These are phyloP conservation scores for Trypanosoma brucei DNA, from an alignment of 208 protist genomes.

Conservation along the genomic window DNA sequence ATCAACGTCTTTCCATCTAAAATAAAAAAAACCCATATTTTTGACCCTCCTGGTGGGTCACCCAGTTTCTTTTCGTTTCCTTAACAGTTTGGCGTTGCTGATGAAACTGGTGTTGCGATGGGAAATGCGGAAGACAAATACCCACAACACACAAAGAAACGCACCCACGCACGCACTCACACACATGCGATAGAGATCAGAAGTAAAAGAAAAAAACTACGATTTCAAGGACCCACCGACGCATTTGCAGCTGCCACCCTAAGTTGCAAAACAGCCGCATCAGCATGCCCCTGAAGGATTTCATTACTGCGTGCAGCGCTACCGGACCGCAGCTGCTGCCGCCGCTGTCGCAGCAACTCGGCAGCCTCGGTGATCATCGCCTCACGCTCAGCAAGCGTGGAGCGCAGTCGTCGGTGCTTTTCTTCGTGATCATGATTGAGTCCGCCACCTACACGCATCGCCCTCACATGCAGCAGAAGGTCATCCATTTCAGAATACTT, in stretches of 20 bases:
- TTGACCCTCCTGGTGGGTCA: no score
- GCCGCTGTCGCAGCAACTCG: slow-evolving; percentile 14
- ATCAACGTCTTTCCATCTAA: no score
- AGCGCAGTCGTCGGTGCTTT: not conserved
- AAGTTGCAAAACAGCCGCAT: slow-evolving; percentile 18
- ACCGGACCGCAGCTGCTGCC: not conserved
- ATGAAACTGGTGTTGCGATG: slow-evolving; percentile 1
- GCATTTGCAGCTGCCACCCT: slow-evolving; percentile 4
- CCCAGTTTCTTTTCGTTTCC: no score
- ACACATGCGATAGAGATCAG: not conserved
- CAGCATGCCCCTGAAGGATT: slow-evolving; percentile 7
- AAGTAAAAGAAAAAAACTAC: not conserved
- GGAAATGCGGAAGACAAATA: not conserved
- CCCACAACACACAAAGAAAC: slow-evolving; percentile 1
- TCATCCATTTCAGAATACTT: slow-evolving; percentile 24
- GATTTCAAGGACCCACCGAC: not conserved
- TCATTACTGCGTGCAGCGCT: no score
- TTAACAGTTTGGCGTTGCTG: not conserved
- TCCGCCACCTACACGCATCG: slow-evolving; percentile 12
- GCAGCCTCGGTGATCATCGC: slow-evolving; percentile 16
- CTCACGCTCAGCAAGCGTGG: slow-evolving; percentile 17
- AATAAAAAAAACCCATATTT: no score
- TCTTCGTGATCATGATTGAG: not conserved
- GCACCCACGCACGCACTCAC: slow-evolving; percentile 3
- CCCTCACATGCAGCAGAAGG: slow-evolving; percentile 13